Base-by-base conservation (phyloP, 257 asterid genomes). In the Penstemon barbatus region DNA sequence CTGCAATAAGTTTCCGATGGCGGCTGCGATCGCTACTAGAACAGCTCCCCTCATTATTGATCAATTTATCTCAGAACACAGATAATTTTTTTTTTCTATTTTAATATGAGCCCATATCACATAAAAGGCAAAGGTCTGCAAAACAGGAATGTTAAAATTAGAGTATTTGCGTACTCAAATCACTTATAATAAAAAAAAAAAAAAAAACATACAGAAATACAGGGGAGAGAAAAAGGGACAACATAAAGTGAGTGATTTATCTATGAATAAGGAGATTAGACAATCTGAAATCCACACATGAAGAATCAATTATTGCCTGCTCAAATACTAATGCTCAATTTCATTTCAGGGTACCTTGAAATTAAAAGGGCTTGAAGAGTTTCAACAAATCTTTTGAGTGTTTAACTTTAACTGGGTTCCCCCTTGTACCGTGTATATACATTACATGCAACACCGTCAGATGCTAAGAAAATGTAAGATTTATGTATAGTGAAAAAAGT, bases 1-100 rank as follows among this genome's bases (percentile, higher is more conserved):
- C 79, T 93, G 99, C 83, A 90, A 74, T 66, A 93, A 9, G 74
- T 93, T 93, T 15, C 99, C 99, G 59, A 94, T 82, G 66, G 97
- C 95, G 41, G 97, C 97, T 43, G 85, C 86, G 67, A 91, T 74
- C 1, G 99, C 97, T 12, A 89, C 96, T 4, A 84, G 70, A 80
- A 91, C 92, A 56, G 96, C 90, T 66, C 96, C 96, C 57, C 81
- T 84, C 99, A 91, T 94, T 72, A 44, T 80, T 58, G 18, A n/a
- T 7, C 41, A 61, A 25, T 25, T 25, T 25, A 25, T 25, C 2
- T 61, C 33, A 25, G 42, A 56, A 57, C 56, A 15, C 41, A 66
- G n/a, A 13, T 19, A 8, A 19, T 38, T 15, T 56, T 25, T 25
- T 19, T 25, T 25, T 25, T 25, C 33, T 25, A 25, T 25, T 25